Evolutionary conservation across 73 alveolate species (phyloP).

Genomic region (Paraurostyla sp.): DNA sequence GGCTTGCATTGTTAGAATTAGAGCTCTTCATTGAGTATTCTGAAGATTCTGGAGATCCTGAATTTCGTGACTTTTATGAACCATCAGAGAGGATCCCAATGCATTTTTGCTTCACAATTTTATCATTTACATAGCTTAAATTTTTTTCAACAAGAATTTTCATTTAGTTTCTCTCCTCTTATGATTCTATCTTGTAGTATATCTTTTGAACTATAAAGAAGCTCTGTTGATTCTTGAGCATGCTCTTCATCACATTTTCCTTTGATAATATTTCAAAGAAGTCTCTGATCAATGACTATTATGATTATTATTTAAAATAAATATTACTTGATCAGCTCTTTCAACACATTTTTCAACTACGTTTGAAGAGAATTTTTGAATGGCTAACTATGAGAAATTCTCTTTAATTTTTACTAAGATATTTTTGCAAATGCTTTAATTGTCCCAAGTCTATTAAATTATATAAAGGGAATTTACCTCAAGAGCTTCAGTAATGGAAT

Average conservation of each 20-base stretch:
- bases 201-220: constrained; percentile 46
- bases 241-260: constrained; percentile 52
- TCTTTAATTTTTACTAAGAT: constrained; percentile 62
- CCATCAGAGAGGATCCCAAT: no score
- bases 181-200: not conserved
- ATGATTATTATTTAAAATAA: constrained; percentile 12
- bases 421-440: constrained; percentile 52
- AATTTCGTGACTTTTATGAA: no score
- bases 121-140: constrained; percentile 14
- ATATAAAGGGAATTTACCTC: constrained; percentile 47
- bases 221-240: constrained; percentile 33
- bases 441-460: constrained; percentile 77
- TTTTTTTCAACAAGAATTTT: constrained; percentile 4
- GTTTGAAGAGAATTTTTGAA: constrained; percentile 81
- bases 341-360: constrained; percentile 87
- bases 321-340: constrained; percentile 65
- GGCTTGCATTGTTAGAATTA: no score
- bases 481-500: constrained; percentile 89
- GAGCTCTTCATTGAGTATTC: no score
- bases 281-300: constrained; percentile 14
- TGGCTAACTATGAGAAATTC: constrained; percentile 61
- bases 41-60: no score
- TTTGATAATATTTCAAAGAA: constrained; percentile 15
- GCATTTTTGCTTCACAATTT: constrained; percentile 19
- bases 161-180: not conserved